Evolutionary conservation across 805 yeast species (phyloP).

Genomic region (Cyberlindnera maclurae): DNA sequence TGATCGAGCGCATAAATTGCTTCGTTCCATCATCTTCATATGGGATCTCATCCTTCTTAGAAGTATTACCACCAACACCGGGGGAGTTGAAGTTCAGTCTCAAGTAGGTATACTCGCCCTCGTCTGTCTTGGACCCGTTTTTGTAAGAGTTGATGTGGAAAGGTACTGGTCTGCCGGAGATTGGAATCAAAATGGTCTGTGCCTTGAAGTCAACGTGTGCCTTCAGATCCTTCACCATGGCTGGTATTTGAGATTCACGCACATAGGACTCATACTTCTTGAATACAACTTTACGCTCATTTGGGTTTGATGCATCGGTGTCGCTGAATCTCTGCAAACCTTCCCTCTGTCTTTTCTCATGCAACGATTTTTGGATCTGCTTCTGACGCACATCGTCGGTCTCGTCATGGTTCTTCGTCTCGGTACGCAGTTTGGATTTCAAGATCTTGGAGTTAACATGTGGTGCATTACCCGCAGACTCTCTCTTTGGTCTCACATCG

Average conservation of each 20-base stretch:
- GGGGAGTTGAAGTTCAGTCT: conserved; percentile 92
- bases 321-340: conserved; percentile 79
- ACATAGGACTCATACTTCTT: conserved; percentile 91
- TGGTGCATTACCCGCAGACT: conserved; percentile 22
- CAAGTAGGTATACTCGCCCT: conserved; percentile 88
- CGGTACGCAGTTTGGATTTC: conserved; percentile 74
- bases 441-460: conserved; percentile 52
- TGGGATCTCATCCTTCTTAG: conserved; percentile 75
- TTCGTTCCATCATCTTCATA: conserved; percentile 85
- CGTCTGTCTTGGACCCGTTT: conserved; percentile 91
- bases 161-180: conserved; percentile 95
- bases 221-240: conserved; percentile 71
- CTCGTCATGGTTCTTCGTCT: conserved; percentile 66
- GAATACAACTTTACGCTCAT: conserved; percentile 65
- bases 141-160: conserved; percentile 93
- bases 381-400: conserved; percentile 72
- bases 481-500: conserved; percentile 23
- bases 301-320: conserved; percentile 59
- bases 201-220: conserved; percentile 82
- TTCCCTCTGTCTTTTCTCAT: conserved; percentile 77
- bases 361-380: conserved; percentile 76
- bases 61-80: conserved; percentile 66
- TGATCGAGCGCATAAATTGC: conserved; percentile 78
- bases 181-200: conserved; percentile 86
- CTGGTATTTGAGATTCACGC: conserved; percentile 88